Conservation (phyloP, 345 rosid species). For the Pistacia integerrima region DNA sequence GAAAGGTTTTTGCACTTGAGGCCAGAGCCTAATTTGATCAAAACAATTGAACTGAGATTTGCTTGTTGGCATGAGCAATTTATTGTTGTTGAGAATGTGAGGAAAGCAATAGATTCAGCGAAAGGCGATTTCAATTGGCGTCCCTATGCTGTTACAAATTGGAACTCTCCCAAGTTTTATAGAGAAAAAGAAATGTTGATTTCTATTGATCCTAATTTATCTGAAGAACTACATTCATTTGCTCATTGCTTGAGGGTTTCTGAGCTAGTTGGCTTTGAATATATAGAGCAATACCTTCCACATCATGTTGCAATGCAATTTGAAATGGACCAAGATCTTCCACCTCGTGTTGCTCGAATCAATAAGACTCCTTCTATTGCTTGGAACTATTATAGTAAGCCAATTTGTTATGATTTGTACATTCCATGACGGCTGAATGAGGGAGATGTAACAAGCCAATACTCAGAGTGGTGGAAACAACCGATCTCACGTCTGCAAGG, state of each 20-base stretch:
- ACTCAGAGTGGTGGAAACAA: conserved; percentile 33
- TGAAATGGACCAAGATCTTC: conserved; percentile 18
- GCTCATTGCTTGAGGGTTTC: conserved; percentile 27
- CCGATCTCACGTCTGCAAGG: background rate
- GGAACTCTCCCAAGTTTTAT: background rate
- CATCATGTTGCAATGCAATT: conserved; percentile 18
- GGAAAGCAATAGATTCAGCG: conserved; percentile 28
- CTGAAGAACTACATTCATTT: conserved; percentile 21
- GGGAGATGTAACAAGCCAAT: conserved; percentile 26
- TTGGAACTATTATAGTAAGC: background rate
- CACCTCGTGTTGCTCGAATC: conserved; percentile 1
- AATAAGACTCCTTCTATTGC: background rate
- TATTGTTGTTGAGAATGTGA: conserved; percentile 24
- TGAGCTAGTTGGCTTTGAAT: conserved; percentile 19
- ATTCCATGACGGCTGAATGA: conserved; percentile 18
- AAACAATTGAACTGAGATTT: conserved; percentile 35
- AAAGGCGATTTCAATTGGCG: conserved; percentile 31
- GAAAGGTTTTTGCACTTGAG: conserved; percentile 42
- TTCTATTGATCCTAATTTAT: background rate
- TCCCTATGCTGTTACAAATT: conserved; percentile 23
- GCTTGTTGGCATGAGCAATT: conserved; percentile 40
- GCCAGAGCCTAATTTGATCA: conserved; percentile 35
- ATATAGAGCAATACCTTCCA: conserved; percentile 16
- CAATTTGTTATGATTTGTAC: conserved; percentile 2
- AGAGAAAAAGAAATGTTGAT: background rate